Evolutionary conservation across 1,284 basidiomycete species (phyloP), one percentile per base, ranked within the genome.

Genomic region (Acaromyces ingoldii): DNA sequence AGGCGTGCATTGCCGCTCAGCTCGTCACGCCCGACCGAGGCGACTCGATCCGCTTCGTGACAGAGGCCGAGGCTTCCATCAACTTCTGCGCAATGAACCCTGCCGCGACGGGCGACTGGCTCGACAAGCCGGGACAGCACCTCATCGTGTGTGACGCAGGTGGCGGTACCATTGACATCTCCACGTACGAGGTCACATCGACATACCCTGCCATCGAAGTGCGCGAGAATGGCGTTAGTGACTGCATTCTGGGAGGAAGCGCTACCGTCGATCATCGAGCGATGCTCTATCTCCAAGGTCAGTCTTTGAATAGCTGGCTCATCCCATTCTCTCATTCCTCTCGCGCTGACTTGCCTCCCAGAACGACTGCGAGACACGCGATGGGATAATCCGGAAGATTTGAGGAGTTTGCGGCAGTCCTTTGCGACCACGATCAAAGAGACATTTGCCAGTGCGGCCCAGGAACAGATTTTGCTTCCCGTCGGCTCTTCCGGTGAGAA

Each of bases 1-100:
- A 54, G 24, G 52, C 52, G 5, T 54, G 52, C 36, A 49, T 54
- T 26, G 47, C 37, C 36, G 52, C 52, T n/a, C 52, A 54, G 37
- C 47, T 54, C 37, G 47, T 54, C 28, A 46, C 52, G 9, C 47
- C 52, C 9, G 52, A 54, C 19, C 45, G 52, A 1, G 42, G 47
- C 9, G 52, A 54, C 21, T 38, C 47, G 10, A 54, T 54, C 24
- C 46, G 52, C 7, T 54, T 54, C 46, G 52, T 54, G 2, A 54
- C 52, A 26, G 52, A 54, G 43, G 52, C 52, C 10, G 52, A 54
- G 37, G 52, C 52, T 26, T 33, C 28, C 19, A 54, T 54, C 28
- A 50, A 49, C 28, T 54, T 49, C 29, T 42, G 48, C 17, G 52
- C 52, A 28, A 54, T 54, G 52, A 52, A 44, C 34, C 50, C 41